These are phyloP conservation scores for Scutellaria barbata DNA, from an alignment of 257 asterid genomes.

Conservation along the genomic window DNA sequence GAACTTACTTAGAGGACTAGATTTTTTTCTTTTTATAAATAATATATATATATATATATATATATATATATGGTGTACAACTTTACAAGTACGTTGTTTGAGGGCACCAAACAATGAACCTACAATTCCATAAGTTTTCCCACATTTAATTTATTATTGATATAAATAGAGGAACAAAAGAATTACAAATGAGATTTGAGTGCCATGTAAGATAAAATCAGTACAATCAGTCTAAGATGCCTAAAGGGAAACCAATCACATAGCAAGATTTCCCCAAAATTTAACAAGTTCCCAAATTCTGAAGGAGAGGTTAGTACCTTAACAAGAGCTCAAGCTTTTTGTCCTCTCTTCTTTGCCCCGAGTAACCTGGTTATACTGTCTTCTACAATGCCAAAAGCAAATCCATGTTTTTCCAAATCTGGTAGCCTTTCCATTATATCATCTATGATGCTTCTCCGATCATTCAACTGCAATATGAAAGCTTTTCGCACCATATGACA, in stretches of 20 bases:
- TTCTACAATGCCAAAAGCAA: conserved; percentile 48
- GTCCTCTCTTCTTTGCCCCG: conserved; percentile 35
- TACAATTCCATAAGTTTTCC: too few species aligned
- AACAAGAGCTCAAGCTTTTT: conserved; percentile 17
- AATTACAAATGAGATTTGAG: too few species aligned
- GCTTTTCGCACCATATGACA: conserved; percentile 61
- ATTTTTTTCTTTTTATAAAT: too few species aligned
- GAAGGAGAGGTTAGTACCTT: neutral
- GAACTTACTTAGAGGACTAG: too few species aligned
- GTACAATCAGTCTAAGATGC: neutral
- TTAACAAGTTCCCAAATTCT: neutral
- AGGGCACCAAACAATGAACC: too few species aligned
- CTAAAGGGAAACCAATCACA: neutral
- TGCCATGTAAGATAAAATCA: neutral
- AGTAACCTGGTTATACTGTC: conserved; percentile 44
- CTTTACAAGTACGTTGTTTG: too few species aligned
- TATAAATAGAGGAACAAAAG: too few species aligned
- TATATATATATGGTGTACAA: too few species aligned
- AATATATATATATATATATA: too few species aligned
- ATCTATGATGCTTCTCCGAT: conserved; percentile 46
- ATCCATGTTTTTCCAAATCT: conserved; percentile 74
- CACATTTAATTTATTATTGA: too few species aligned
- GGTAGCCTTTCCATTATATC: conserved; percentile 60
- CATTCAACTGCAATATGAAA: conserved; percentile 50
- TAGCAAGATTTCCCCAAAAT: neutral